Evolutionary conservation across 164 flowering plant species (phyloP).

Genomic region (Aristolochia contorta): DNA sequence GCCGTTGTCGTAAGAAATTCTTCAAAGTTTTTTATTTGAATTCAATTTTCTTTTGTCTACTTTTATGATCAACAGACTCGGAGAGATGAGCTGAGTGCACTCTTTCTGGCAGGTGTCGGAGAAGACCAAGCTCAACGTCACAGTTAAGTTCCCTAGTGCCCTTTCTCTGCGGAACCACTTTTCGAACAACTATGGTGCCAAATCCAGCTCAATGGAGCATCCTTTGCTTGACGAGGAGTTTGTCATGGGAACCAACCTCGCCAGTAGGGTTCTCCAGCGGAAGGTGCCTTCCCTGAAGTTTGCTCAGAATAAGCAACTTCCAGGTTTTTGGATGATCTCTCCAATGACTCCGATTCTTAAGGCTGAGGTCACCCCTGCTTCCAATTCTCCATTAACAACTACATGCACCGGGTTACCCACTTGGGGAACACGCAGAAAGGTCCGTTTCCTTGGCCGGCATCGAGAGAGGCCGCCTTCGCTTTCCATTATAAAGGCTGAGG

Average conservation of each 20-base stretch:
- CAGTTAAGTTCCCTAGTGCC: conserved; percentile 57
- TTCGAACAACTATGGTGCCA: not conserved
- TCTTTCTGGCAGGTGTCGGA: conserved; percentile 39
- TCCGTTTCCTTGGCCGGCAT: conserved; percentile 29
- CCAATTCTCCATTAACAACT: not conserved
- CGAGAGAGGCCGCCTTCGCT: conserved; percentile 5
- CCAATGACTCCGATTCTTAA: not conserved
- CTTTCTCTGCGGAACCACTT: conserved; percentile 39
- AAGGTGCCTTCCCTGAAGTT: conserved; percentile 34
- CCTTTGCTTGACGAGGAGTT: conserved; percentile 59
- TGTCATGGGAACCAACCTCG: conserved; percentile 36
- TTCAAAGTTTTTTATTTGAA: not conserved
- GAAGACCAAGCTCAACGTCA: conserved; percentile 28
- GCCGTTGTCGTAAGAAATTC: conserved; percentile 28
- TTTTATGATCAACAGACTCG: too few relatives aligned
- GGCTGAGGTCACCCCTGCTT: too few relatives aligned
- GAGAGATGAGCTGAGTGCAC: not conserved
- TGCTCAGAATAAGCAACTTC: conserved; percentile 11
- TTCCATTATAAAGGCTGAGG: conserved; percentile 2
- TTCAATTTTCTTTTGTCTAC: not conserved
- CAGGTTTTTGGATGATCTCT: conserved; percentile 48
- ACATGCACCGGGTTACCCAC: conserved; percentile 21
- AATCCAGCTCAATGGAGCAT: conserved; percentile 8
- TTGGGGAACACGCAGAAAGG: conserved; percentile 54
- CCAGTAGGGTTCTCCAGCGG: conserved; percentile 33